Evolutionary conservation across 129 eudicot species (phyloP), one percentile per base, ranked within the genome.

Genomic region (Sambucus nigra): DNA sequence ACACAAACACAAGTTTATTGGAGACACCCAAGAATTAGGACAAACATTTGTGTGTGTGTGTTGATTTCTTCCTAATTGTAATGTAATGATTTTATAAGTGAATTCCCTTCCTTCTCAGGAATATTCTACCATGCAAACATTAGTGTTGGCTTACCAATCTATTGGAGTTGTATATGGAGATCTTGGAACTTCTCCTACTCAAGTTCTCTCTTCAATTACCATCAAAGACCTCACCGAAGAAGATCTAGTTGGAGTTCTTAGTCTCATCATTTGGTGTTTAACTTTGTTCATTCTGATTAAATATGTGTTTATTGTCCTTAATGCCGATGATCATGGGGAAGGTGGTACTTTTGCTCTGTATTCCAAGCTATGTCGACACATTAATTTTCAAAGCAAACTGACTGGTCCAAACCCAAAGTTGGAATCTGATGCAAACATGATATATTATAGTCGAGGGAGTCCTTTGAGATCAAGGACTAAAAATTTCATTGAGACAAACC

Each of bases 311-410:
- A 54, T 72, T 5, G 78, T 66, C 18, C 54, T 72, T 5, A 29
- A 65, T 29, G 72, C 72, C 13, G 63, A 72, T 35, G 78, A 72
- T 48, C 53, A 65, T 47, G 78, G 78, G 14, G 78, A 72, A 56
- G 78, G 78, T 46, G 78, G 78, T 0, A 72, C 78, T 14, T 72
- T 72, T 25, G 78, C 78, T 0, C 28, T 72, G 27, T 72, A 72
- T 35, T 72, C 78, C 2, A 33, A 29, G 20, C 47, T 72, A 2
- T 65, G 68, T 38, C 57, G 64, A 27, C 72, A 72, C 24, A 22
- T 66, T 13, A 59, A 65, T 26, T 46, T 72, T 45, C 47, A 47
- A 14, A 53, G 51, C 53, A 66, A 55, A 11, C 56, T 60, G 25
- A 54, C 39, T 7, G 27, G 7, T 18, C 47, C 18, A 33, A 39